Evolutionary conservation across 257 asterid species (phyloP).

Genomic region (Nicotiana tabacum): DNA sequence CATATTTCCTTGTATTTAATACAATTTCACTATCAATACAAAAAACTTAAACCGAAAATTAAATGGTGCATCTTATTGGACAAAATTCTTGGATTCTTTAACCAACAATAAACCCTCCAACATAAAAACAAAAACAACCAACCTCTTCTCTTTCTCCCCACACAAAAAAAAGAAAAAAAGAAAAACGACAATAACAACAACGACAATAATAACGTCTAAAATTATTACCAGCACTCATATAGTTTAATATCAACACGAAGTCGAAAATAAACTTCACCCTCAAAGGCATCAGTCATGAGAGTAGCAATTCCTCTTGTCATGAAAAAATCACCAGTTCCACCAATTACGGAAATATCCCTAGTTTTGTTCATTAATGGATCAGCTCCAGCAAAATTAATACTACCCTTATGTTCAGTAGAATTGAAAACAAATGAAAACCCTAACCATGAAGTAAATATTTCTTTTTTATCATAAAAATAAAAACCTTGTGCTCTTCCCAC

Average conservation of each 20-base stretch:
- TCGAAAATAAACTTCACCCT: conserved; percentile 68
- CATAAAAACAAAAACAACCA: not conserved
- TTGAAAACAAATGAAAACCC: conserved; percentile 68
- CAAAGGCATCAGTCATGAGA: conserved; percentile 57
- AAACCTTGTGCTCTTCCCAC: conserved; percentile 83
- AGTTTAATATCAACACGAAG: conserved; percentile 52
- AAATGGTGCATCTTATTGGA: not conserved
- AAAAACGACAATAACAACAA: not conserved
- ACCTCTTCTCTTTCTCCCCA: not conserved
- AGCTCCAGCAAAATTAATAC: conserved; percentile 63
- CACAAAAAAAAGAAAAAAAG: not conserved
- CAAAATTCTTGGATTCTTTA: not conserved
- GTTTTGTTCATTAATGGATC: conserved; percentile 75
- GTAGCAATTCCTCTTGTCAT: conserved; percentile 84
- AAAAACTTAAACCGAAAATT: too few species aligned
- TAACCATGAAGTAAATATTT: conserved; percentile 52
- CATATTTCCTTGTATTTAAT: too few species aligned
- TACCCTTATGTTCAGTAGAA: conserved; percentile 48
- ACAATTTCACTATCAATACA: not conserved
- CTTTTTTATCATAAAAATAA: conserved; percentile 51
- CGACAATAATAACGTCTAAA: not conserved
- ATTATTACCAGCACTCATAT: conserved; percentile 63
- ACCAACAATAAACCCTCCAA: not conserved
- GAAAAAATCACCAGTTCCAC: conserved; percentile 89
- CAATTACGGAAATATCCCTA: conserved; percentile 73